Evolutionary conservation across 768 basidiomycete genomes (phyloP).

Genomic region (Coprinopsis cinerea): DNA sequence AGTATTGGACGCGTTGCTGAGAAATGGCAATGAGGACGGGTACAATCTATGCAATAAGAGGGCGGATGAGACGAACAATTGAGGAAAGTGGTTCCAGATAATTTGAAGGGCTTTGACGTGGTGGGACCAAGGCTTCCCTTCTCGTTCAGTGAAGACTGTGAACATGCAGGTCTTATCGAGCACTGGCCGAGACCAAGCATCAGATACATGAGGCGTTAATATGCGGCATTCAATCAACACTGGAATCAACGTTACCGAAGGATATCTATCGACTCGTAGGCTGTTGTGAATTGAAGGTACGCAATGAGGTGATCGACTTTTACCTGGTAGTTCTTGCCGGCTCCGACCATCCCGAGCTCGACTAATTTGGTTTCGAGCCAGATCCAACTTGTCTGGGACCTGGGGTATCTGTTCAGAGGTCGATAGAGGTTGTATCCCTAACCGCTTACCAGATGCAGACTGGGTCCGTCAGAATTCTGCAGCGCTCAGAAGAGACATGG

Average conservation of each 20-base stretch:
- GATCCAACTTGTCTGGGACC: constrained; percentile 84
- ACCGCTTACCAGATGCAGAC: constrained; percentile 71
- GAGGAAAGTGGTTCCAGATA: constrained; percentile 83
- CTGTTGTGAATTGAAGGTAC: neutral
- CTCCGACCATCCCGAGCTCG: constrained; percentile 80
- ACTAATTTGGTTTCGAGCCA: constrained; percentile 87
- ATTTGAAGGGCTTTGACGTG: constrained; percentile 79
- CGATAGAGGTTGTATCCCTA: neutral
- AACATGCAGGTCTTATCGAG: constrained; percentile 90
- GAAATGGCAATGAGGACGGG: neutral
- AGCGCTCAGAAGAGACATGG: neutral
- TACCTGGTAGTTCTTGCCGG: constrained; percentile 64
- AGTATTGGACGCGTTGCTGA: constrained; percentile 63
- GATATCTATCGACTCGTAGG: constrained; percentile 41
- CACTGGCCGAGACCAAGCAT: constrained; percentile 34
- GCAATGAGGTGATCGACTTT: constrained; percentile 6
- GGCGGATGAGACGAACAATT: constrained; percentile 46
- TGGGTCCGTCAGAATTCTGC: constrained; percentile 15
- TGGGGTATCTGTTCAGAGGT: constrained; percentile 18
- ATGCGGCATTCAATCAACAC: neutral
- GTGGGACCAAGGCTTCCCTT: constrained; percentile 71
- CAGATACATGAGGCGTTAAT: too few relatives aligned
- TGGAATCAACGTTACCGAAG: constrained; percentile 42
- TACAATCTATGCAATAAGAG: neutral
- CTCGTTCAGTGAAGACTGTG: constrained; percentile 70